phyloP scores from a whole-genome alignment of 2,329 filamentous ascomycete species.

The Cladosporium colombiae region DNA sequence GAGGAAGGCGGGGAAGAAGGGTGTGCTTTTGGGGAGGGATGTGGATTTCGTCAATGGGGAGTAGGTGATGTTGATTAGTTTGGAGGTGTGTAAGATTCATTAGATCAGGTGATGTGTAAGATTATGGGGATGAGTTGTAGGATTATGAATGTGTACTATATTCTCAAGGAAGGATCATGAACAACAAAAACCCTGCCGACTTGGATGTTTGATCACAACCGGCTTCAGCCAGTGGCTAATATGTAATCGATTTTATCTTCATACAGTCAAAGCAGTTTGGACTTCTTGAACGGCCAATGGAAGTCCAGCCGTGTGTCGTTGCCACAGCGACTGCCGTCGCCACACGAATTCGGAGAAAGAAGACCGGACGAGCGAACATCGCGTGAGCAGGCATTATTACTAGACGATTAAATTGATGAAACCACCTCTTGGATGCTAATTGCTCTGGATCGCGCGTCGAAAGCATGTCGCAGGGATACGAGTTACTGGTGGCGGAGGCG shows the following conservation, averaged over 20 bases:
- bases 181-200: background rate
- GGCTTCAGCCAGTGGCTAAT: background rate
- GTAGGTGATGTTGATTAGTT: background rate
- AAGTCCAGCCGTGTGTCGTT: background rate
- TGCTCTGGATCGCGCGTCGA: background rate
- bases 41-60: background rate
- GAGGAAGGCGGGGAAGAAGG: constrained; percentile 41
- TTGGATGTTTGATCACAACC: background rate
- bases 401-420: background rate
- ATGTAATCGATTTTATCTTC: background rate
- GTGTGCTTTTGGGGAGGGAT: constrained; percentile 24
- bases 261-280: background rate
- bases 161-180: background rate
- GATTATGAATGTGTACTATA: background rate
- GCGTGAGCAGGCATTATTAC: background rate
- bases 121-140: background rate
- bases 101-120: background rate
- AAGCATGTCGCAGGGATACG: constrained; percentile 18
- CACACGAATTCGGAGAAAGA: background rate
- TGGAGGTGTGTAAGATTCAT: background rate
- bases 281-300: background rate
- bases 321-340: constrained; percentile 1
- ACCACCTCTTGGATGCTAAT: background rate
- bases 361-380: background rate
- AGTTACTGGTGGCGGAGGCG: constrained; percentile 29